These are phyloP conservation scores for Sporothrix globosa DNA, from an alignment of 2,329 filamentous ascomycete species.

Conservation along the genomic window DNA sequence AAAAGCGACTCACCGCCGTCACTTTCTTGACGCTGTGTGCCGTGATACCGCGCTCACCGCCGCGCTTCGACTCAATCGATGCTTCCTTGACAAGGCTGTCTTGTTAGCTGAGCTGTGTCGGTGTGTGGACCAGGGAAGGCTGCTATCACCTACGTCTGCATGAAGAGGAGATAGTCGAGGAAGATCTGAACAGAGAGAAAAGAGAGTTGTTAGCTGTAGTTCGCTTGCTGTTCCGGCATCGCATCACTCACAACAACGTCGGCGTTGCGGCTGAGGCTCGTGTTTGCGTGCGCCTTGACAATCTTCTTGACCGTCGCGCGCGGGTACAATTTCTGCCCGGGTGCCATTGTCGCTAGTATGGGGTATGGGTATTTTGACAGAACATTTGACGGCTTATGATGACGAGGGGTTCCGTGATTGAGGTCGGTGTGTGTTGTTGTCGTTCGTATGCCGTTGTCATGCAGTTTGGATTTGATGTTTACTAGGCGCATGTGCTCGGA, in stretches of 20 bases:
- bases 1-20: slow-evolving; percentile 62
- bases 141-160: slow-evolving; percentile 59
- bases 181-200: slow-evolving; percentile 64
- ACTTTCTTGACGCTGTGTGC: slow-evolving; percentile 76
- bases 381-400: not conserved
- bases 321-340: slow-evolving; percentile 76
- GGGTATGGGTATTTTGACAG: not conserved
- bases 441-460: not conserved
- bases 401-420: not conserved
- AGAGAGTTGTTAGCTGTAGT: slow-evolving; percentile 8
- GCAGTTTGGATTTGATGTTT: not conserved
- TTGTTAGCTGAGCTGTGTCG: not conserved
- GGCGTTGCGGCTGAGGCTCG: slow-evolving; percentile 79
- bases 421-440: not conserved
- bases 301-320: slow-evolving; percentile 85
- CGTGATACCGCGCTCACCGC: slow-evolving; percentile 73
- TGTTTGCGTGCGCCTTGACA: slow-evolving; percentile 82
- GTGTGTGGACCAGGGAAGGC: not conserved
- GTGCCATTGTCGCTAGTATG: slow-evolving; percentile 52
- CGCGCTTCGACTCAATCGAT: slow-evolving; percentile 72
- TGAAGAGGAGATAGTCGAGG: slow-evolving; percentile 80
- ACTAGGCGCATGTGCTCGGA: not conserved
- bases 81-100: slow-evolving; percentile 77
- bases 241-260: slow-evolving; percentile 71
- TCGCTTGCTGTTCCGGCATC: slow-evolving; percentile 30